Evolutionary conservation across 2,329 filamentous ascomycete species (phyloP), one percentile per base, ranked within the genome.

Genomic region (Cordyceps militaris): DNA sequence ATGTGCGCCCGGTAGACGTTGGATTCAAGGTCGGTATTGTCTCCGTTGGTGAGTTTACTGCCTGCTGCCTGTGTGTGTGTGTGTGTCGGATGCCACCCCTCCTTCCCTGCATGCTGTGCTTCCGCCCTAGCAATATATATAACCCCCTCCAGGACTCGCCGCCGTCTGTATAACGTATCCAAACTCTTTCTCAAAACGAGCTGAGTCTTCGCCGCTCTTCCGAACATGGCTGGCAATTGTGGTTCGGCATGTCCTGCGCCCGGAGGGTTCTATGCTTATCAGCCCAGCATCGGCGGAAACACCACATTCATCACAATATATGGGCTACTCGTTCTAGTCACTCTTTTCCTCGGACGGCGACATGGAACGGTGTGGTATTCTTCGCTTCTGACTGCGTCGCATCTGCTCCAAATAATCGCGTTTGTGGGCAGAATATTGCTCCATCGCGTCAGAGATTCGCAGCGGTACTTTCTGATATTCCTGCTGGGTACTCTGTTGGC

Each of bases 261-360:
- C 34, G 65, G 64, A 43, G 72, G 70, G 56, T 76, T 74, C 60
- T 71, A 75, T 56, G 60, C 63, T 43, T 73, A 76, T 57, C 60
- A 59, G n/a, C 69, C 68, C 10, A 71, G 58, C 36, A 62, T 76
- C 46, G 68, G 64, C 14, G 76, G 73, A 43, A 78, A 76, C 62
- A 70, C 65, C 30, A 62, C 74, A 42, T 64, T 79, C 50, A 67
- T 78, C 23, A 70, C 67, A 9, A 61, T 70, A 9, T 79, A 77
- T 62, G 70, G 67, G 9, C 51, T 72, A 36, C 66, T 78, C 30
- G 65, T 75, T n/a, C 71, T 75, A 10, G 58, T 70, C 42, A 64
- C 69, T 24, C 58, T 74, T 10, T 70, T 70, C 47, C 61, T 74
- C 21, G 77, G 75, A 16, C 61, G 73, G 42, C 72, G 69, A 30